Conservation (phyloP, 352 stramenopile species). For the Blastocystis sp. region DNA sequence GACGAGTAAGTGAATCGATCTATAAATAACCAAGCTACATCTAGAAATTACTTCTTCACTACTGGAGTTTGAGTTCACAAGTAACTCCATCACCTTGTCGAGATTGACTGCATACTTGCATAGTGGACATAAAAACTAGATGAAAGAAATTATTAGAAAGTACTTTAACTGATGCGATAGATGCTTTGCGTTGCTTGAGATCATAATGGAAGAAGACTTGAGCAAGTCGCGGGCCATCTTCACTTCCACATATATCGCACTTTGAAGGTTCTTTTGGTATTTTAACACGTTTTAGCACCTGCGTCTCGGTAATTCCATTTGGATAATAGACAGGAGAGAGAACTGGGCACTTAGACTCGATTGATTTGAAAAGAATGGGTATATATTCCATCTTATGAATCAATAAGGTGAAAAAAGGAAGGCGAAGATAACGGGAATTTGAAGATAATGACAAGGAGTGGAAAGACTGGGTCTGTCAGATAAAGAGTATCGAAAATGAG, state of each 20-base stretch:
- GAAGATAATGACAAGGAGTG: neutral
- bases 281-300: neutral
- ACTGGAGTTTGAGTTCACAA: neutral
- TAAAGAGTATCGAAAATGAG: no score
- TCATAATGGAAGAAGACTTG: conserved; percentile 44
- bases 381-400: conserved; percentile 21
- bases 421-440: neutral
- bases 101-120: conserved; percentile 44
- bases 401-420: neutral
- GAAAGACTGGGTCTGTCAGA: no score
- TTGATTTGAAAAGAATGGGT: conserved; percentile 6
- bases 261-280: neutral
- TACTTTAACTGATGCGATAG: conserved; percentile 13
- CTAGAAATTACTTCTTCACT: neutral
- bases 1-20: conserved; percentile 21
- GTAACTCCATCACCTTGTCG: conserved; percentile 29
- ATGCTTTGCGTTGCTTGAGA: neutral
- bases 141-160: neutral
- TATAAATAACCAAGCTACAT: neutral
- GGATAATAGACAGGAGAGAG: conserved; percentile 33
- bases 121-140: conserved; percentile 31
- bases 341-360: conserved; percentile 1
- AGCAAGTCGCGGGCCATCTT: neutral
- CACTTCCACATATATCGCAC: conserved; percentile 31
- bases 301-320: conserved; percentile 19